Conservation (phyloP, 2,329 filamentous ascomycete genomes). For the Pseudocercospora fijiensis region DNA sequence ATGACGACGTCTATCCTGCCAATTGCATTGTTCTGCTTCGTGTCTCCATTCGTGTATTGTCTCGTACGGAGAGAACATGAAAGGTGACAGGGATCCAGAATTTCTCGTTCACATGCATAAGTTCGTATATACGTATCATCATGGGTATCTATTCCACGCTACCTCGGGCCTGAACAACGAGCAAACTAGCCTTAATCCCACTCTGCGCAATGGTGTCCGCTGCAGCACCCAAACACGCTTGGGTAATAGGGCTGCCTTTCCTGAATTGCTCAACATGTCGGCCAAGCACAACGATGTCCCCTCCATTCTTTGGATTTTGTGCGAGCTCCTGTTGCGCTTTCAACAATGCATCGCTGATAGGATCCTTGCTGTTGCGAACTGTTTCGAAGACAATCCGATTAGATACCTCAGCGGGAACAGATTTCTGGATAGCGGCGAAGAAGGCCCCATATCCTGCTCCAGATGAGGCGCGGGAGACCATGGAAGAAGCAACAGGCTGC, state of each 20-base stretch:
- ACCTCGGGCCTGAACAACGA: conserved; percentile 64
- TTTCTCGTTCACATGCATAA: neutral
- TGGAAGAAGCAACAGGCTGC: conserved; percentile 12
- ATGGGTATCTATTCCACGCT: conserved; percentile 1
- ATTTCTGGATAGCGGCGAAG: conserved; percentile 58
- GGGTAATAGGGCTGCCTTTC: conserved; percentile 36
- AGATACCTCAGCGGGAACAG: conserved; percentile 52
- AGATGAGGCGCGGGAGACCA: neutral
- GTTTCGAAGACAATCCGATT: conserved; percentile 60
- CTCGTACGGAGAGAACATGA: neutral
- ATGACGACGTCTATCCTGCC: neutral
- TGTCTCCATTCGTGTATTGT: neutral
- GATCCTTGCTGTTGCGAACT: conserved; percentile 40
- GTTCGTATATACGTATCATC: neutral
- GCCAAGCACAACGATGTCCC: conserved; percentile 69
- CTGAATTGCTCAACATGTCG: conserved; percentile 44
- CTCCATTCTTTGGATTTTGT: conserved; percentile 62
- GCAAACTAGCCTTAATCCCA: conserved; percentile 63
- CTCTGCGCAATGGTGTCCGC: conserved; percentile 60
- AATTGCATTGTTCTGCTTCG: neutral
- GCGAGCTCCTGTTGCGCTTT: conserved; percentile 61
- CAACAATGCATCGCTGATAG: conserved; percentile 51
- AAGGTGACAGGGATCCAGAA: neutral
- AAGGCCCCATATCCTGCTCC: conserved; percentile 50
- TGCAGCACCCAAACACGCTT: conserved; percentile 58